phyloP scores from a whole-genome alignment of 1,284 basidiomycete genomes.

The Puccinia polysora region DNA sequence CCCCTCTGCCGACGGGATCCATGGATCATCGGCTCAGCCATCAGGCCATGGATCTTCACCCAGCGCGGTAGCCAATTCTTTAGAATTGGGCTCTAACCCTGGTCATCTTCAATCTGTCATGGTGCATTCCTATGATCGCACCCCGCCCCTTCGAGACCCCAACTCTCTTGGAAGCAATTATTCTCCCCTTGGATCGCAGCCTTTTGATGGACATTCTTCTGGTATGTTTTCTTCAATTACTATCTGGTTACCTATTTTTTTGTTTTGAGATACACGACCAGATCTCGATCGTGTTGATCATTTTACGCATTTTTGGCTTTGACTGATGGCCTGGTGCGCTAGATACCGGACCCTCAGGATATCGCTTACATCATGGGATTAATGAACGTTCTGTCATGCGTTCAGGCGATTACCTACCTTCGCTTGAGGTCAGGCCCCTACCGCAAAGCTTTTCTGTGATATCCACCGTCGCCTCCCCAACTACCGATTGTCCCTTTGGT shows the following conservation, averaged over 20 bases:
- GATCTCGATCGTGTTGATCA: too few relatives aligned
- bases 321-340: too few relatives aligned
- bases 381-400: conserved; percentile 6
- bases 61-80: neutral
- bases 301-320: too few relatives aligned
- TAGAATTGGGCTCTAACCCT: neutral
- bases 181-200: neutral
- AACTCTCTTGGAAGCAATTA: neutral
- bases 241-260: conserved; percentile 13
- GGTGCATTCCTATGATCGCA: neutral
- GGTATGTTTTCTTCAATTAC: conserved; percentile 2
- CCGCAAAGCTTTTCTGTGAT: neutral
- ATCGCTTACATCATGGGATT: neutral
- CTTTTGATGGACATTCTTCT: conserved; percentile 17
- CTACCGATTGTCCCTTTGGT: neutral
- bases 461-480: neutral
- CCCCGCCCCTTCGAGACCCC: neutral
- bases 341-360: neutral
- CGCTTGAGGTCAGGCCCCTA: neutral
- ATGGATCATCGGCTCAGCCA: neutral
- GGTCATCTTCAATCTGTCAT: neutral
- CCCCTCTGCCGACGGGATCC: neutral
- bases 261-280: too few relatives aligned
- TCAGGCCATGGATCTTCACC: neutral
- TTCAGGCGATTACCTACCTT: conserved; percentile 5